Conservation (phyloP, 78 protist genomes). For the Chrysochromulina parva region DNA sequence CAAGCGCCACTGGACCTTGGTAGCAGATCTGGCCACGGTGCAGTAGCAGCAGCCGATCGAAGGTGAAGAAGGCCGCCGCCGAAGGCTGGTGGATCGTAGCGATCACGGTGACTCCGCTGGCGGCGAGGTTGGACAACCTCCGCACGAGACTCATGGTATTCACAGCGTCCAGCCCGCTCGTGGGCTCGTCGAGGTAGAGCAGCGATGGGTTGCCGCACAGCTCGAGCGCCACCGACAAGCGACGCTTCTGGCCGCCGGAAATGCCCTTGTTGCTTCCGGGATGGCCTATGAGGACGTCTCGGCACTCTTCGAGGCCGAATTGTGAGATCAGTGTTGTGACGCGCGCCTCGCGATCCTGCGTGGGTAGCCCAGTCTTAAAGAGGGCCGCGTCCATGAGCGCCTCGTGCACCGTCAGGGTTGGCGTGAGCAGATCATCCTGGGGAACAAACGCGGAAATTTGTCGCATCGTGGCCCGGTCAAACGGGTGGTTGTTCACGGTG, state of each 20-base stretch:
- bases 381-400: background rate
- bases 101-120: constrained; percentile 24
- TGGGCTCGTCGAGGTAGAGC: constrained; percentile 82
- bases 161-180: constrained; percentile 67
- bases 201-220: constrained; percentile 66
- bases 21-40: background rate
- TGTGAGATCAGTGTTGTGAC: too few relatives aligned
- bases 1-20: background rate
- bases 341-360: too few relatives aligned
- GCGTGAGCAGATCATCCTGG: background rate
- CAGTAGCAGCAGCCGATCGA: background rate
- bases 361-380: too few relatives aligned
- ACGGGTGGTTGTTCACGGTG: too few relatives aligned
- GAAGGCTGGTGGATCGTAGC: constrained; percentile 67
- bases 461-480: too few relatives aligned
- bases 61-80: background rate
- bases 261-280: background rate
- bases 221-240: constrained; percentile 55
- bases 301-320: too few relatives aligned
- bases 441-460: background rate
- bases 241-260: background rate
- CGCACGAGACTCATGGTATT: constrained; percentile 49
- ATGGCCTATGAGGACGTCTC: background rate
- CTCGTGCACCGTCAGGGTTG: background rate
- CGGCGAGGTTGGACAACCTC: constrained; percentile 45